Base-by-base conservation (phyloP, 2,329 filamentous ascomycete species). In the Botryotinia convoluta region DNA sequence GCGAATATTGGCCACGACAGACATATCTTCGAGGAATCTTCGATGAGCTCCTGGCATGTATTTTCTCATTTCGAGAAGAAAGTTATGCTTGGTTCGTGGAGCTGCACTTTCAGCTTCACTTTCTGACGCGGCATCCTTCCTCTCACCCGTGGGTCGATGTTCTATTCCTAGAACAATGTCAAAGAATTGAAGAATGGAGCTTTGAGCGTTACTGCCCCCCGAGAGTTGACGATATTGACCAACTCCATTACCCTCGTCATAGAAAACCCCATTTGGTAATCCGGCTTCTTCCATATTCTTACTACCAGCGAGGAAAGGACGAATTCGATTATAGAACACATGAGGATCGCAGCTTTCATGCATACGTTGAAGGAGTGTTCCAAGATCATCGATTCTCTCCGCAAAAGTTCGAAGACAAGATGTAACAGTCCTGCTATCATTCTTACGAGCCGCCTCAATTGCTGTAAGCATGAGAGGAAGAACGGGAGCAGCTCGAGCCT, bases 241-340 rank as follows among this genome's bases (percentile, higher is more conserved):
- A 20, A 84, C 86, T 39, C 90, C 91, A 18, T 88, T 89, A 32
- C 92, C 93, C 76, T 94, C 89, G 77, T 98, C 94, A 81, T 98
- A 98, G 67, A 95, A 85, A 69, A 99, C 91, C 32, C 96, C 96
- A 74, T 91, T 86, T 0, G 96, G 95, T 16, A 99, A 87, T 22
- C 96, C 96, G 7, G 95, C 96, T 75, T 98, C 95, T 67, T 88
- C 90, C 96, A 98, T 99, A 82, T 98, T 98, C 87, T 97, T 98
- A 82, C 94, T 96, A 22, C 96, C 96, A 9, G 96, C 95, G 4
- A 99, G 88, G 82, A 97, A 98, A 0, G 96, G 95, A n/a, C 96
- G 90, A 78, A 99, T 97, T 74, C 94, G 92, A 83, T 97, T 90
- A 83, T 98, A 99, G 83, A 99, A 99, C 72, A 97, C 92, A 76